A percentile compares a stretch with the other conserved stretches of the same genome.
Conservation (phyloP, 148 eudicot species). For the Selenicereus undatus region DNA sequence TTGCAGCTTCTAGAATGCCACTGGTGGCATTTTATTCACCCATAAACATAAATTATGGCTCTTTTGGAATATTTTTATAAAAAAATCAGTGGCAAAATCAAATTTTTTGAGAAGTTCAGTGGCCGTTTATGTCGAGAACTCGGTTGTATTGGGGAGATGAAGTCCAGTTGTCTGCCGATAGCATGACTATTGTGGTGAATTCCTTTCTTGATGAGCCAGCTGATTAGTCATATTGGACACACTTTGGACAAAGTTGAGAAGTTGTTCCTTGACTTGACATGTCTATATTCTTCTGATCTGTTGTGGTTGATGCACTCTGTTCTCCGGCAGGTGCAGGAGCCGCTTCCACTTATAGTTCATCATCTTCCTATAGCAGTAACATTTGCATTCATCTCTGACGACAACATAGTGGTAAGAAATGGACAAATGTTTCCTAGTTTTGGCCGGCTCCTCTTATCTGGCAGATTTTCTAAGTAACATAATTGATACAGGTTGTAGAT, state of each 20-base stretch:
- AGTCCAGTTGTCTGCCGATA: background rate
- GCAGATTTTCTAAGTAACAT: constrained; percentile 4
- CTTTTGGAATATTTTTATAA: too few species aligned
- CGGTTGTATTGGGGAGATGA: background rate
- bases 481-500: constrained; percentile 61
- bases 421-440: background rate
- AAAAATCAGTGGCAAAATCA: too few species aligned
- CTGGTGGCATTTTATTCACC: too few species aligned
- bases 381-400: constrained; percentile 65
- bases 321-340: constrained; percentile 66
- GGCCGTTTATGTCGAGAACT: too few species aligned
- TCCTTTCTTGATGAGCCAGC: background rate
- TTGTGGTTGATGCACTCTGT: background rate
- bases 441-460: constrained; percentile 5
- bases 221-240: background rate
- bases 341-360: constrained; percentile 71
- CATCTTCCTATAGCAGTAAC: constrained; percentile 93
- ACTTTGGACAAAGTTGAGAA: background rate
- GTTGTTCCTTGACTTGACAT: background rate
- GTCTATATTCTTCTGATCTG: background rate
- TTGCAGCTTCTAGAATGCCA: too few species aligned
- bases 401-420: constrained; percentile 60
- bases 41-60: too few species aligned
- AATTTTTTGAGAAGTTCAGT: too few species aligned
- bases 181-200: background rate